Evolutionary conservation across 352 stramenopile genomes (phyloP).

Genomic region (Pythium phragmitis): DNA sequence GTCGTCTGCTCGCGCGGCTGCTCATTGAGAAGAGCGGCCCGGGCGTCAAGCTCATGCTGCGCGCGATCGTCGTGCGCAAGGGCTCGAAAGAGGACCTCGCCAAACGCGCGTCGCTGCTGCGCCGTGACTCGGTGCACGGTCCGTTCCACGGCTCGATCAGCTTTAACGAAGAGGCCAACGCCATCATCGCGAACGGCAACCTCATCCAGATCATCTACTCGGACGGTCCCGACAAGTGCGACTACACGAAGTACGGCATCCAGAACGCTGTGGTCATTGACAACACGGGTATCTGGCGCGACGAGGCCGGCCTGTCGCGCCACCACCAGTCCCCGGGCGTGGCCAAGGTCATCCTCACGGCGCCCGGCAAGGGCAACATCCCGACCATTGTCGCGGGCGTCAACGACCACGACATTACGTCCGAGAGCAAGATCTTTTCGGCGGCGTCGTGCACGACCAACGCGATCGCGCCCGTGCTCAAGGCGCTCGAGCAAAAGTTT

Average conservation of each 20-base stretch:
- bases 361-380: constrained; percentile 69
- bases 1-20: constrained; percentile 68
- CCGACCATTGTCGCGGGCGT: constrained; percentile 81
- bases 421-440: constrained; percentile 65
- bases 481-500: constrained; percentile 79
- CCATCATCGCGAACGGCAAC: constrained; percentile 87
- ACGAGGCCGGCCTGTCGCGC: constrained; percentile 58
- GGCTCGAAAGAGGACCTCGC: constrained; percentile 81
- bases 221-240: constrained; percentile 79
- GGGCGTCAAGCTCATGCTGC: constrained; percentile 86
- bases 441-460: constrained; percentile 86
- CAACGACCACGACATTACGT: constrained; percentile 70
- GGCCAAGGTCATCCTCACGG: constrained; percentile 78
- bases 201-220: constrained; percentile 89
- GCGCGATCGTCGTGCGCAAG: constrained; percentile 86
- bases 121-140: constrained; percentile 86
- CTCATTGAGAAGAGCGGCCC: constrained; percentile 86
- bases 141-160: constrained; percentile 79
- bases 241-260: constrained; percentile 88
- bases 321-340: constrained; percentile 80
- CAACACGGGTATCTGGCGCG: constrained; percentile 85
- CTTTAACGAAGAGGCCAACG: constrained; percentile 83
- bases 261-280: constrained; percentile 88
- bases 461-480: constrained; percentile 75
- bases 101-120: constrained; percentile 81